These are phyloP conservation scores for Tricholomella constricta DNA, from an alignment of 768 basidiomycete genomes.

Conservation along the genomic window DNA sequence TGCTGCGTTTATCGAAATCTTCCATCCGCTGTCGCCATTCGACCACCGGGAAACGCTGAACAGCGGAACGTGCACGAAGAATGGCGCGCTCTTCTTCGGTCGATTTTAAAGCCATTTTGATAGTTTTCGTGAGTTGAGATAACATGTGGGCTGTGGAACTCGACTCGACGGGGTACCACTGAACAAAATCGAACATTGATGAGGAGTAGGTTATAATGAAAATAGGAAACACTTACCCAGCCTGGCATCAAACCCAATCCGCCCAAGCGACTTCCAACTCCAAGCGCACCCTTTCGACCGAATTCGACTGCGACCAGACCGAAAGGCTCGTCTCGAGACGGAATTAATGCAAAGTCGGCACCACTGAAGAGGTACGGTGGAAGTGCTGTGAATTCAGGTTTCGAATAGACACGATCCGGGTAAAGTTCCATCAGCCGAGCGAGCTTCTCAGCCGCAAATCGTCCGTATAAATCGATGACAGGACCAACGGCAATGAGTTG, in stretches of 20 bases:
- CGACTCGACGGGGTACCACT: constrained; percentile 99
- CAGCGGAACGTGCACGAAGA: constrained; percentile 88
- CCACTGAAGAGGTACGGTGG: constrained; percentile 94
- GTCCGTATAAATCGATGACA: constrained; percentile 93
- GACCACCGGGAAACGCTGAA: constrained; percentile 96
- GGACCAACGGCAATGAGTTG: constrained; percentile 91
- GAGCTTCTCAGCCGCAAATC: constrained; percentile 94
- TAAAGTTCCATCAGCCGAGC: constrained; percentile 93
- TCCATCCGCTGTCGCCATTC: constrained; percentile 97
- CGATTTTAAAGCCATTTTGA: constrained; percentile 92
- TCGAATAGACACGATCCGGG: constrained; percentile 92
- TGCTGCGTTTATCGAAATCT: constrained; percentile 90
- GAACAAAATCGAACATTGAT: constrained; percentile 8
- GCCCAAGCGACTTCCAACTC: constrained; percentile 91
- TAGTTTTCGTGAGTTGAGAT: constrained; percentile 91
- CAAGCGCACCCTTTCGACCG: constrained; percentile 93
- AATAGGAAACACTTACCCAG: constrained; percentile 68
- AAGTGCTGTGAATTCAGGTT: constrained; percentile 93
- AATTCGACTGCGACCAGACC: constrained; percentile 96
- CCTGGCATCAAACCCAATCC: constrained; percentile 97
- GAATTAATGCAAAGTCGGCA: constrained; percentile 94
- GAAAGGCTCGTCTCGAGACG: constrained; percentile 95
- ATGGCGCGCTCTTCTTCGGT: constrained; percentile 89
- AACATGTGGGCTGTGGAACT: constrained; percentile 92
- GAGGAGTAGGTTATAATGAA: not conserved